Evolutionary conservation across 2,329 filamentous ascomycete species (phyloP), one percentile per base, ranked within the genome.

Genomic region (Sclerotinia trifoliorum): DNA sequence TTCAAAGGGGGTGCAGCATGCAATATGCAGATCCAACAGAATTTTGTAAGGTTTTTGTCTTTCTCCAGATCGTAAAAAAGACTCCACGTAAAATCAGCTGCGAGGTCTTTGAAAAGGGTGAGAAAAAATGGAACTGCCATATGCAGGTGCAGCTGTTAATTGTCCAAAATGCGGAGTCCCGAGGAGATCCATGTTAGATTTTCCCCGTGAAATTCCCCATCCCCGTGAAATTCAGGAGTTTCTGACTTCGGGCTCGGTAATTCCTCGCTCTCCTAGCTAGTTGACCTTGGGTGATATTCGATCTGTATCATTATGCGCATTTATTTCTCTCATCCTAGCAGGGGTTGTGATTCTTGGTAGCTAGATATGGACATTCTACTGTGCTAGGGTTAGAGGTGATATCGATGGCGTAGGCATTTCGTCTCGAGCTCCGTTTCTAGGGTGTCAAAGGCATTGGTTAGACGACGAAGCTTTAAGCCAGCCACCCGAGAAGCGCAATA

Each of bases 401-500:
- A 39, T 39, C 39, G 39, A 56, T 56, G 58, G 19, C 17, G 71
- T 71, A 72, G 73, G 71, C 71, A 73, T 69, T 72, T 73, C 71
- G 73, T 72, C 70, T 73, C 71, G 70, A 68, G 63, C 70, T 72
- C 71, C 70, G 69, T 65, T 35, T 39, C 52, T 49, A 60, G 64
- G 44, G 29, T 19, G 7, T 65, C 21, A 19, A 26, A 60, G 26
- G 24, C 21, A 66, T 66, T 66, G 42, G 29, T 39, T 42, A 46
- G 32, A 51, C n/a, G n/a, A 60, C n/a, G 24, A 66, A 66, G 64
- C 64, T 35, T 60, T 60, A 8, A 48, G 44, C 42, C 54, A 66
- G 64, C 65, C 65, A 63, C 65, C 65, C 56, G 42, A 62, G 66
- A 44, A 67, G 39, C 67, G 67, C 67, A 68, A 66, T 66, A 66